Evolutionary conservation across 345 rosid species (phyloP).

Genomic region (Laguncularia racemosa): DNA sequence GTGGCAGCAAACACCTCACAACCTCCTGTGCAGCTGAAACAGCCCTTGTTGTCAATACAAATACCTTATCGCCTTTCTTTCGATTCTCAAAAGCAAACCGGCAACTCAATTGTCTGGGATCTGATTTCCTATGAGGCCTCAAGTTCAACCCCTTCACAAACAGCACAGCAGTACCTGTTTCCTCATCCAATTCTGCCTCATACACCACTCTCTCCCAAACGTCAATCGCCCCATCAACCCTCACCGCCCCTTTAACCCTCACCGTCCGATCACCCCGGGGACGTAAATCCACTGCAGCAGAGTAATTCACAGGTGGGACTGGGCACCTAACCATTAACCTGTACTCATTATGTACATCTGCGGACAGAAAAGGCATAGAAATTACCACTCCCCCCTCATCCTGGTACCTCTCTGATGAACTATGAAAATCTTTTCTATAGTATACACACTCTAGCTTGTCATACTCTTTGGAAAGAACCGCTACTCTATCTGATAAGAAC

Average conservation of each 20-base stretch:
- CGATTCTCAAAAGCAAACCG: constrained; percentile 45
- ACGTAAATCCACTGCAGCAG: constrained; percentile 51
- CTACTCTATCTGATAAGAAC: constrained; percentile 31
- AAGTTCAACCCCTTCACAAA: constrained; percentile 90
- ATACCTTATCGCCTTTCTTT: constrained; percentile 28
- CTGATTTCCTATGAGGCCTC: constrained; percentile 62
- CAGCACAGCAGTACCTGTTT: constrained; percentile 42
- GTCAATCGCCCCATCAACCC: constrained; percentile 35
- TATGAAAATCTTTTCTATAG: neutral
- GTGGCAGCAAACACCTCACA: constrained; percentile 72
- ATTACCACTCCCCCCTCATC: constrained; percentile 11
- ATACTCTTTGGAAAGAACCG: neutral
- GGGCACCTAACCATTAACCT: constrained; percentile 71
- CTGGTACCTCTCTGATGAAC: neutral
- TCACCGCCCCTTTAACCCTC: constrained; percentile 8
- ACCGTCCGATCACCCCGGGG: constrained; percentile 24
- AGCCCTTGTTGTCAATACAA: constrained; percentile 45
- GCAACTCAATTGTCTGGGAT: constrained; percentile 58
- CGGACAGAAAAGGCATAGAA: constrained; percentile 34
- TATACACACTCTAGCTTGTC: constrained; percentile 60
- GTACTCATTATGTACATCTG: constrained; percentile 42
- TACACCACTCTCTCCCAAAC: constrained; percentile 70
- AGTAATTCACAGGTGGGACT: constrained; percentile 49
- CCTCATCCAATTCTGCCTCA: constrained; percentile 63
- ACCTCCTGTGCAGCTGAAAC: constrained; percentile 87